phyloP scores from a whole-genome alignment of 805 yeast genomes.

The Myxozyma neotropica region DNA sequence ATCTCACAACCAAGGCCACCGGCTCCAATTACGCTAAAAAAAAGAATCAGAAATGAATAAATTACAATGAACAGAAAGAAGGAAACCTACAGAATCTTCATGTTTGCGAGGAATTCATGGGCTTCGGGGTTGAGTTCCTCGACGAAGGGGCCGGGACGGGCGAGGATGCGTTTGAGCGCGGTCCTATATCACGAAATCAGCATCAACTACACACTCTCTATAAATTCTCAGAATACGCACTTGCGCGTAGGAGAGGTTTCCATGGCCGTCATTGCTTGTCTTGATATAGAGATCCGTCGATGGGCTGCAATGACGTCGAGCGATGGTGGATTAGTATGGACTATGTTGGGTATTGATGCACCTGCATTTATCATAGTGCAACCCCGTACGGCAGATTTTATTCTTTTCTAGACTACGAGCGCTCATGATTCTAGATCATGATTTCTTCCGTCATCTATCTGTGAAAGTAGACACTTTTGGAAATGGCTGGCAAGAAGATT shows the following conservation, averaged over 20 bases:
- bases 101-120: slow-evolving; percentile 34
- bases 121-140: slow-evolving; percentile 44
- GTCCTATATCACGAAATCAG: slow-evolving; percentile 20
- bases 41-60: background rate
- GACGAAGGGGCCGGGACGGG: slow-evolving; percentile 43
- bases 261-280: background rate
- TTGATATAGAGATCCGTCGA: background rate
- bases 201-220: background rate
- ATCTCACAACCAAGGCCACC: slow-evolving; percentile 87
- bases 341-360: background rate
- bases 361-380: background rate
- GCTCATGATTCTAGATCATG: slow-evolving; percentile 6
- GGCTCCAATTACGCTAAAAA: slow-evolving; percentile 54
- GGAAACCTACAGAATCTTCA: slow-evolving; percentile 42
- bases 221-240: background rate
- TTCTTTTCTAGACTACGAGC: too few species aligned
- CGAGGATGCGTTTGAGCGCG: slow-evolving; percentile 33
- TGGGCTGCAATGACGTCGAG: background rate
- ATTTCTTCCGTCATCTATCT: background rate
- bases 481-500: slow-evolving; percentile 30
- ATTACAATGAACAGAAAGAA: background rate
- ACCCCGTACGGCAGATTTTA: too few species aligned
- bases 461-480: background rate
- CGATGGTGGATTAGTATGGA: background rate
- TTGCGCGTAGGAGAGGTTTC: background rate